A percentile compares a stretch with the other conserved stretches of the same genome.
Conservation (phyloP, 176 grass and related monocot genomes). For the Juncus inflexus region DNA sequence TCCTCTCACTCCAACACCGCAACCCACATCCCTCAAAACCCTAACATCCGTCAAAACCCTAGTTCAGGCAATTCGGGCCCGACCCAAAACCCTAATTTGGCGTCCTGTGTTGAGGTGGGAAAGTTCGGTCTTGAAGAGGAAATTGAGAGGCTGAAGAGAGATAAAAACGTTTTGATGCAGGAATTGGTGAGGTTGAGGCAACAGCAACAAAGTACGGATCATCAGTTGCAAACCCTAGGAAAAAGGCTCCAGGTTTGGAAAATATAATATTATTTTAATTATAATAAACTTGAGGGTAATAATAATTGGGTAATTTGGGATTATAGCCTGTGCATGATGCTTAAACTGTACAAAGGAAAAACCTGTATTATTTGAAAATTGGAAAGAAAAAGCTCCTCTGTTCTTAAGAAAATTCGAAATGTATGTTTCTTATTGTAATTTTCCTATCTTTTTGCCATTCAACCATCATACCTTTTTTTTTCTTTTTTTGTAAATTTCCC, state of each 20-base stretch:
- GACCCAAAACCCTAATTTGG: constrained; percentile 51
- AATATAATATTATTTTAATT: no score
- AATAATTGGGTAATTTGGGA: no score
- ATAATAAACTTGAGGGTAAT: no score
- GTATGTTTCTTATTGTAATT: no score
- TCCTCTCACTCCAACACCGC: constrained; percentile 53
- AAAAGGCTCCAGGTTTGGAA: constrained; percentile 52
- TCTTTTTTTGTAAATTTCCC: no score
- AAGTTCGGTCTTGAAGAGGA: constrained; percentile 96
- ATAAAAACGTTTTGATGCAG: constrained; percentile 97
- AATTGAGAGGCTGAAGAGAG: constrained; percentile 84
- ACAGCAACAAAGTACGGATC: constrained; percentile 79
- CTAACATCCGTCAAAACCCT: constrained; percentile 32
- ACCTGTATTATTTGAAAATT: no score
- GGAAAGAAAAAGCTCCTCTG: no score
- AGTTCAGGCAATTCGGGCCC: constrained; percentile 38
- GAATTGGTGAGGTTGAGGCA: constrained; percentile 83
- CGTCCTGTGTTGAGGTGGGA: constrained; percentile 85
- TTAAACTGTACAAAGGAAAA: no score
- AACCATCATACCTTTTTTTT: no score
- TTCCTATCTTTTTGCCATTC: no score
- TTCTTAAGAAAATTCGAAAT: no score
- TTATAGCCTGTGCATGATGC: no score
- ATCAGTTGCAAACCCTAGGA: constrained; percentile 76
- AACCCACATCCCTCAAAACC: neutral